A percentile compares a stretch with the other conserved stretches of the same genome.
Evolutionary conservation across 768 basidiomycete genomes (phyloP).

Genomic region (Lanmaoa pseudosensibilis): DNA sequence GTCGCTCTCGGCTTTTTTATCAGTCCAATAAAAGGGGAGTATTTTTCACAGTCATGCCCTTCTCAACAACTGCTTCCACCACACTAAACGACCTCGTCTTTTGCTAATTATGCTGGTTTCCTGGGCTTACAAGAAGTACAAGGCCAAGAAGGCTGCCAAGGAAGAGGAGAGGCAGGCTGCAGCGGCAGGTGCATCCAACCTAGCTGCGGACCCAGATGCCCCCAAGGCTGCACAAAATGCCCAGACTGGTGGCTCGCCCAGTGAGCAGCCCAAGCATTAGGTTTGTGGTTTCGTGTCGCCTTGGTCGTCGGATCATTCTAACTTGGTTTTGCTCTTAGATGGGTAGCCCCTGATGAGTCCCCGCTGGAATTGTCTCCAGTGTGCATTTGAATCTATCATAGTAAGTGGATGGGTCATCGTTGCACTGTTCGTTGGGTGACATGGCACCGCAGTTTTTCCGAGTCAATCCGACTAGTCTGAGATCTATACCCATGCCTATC

Average conservation of each 20-base stretch:
- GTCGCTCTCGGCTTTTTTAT: background rate
- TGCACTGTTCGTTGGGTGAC: slow-evolving; percentile 8
- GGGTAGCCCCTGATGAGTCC: background rate
- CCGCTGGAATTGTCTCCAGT: background rate
- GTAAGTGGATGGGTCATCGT: slow-evolving; percentile 8
- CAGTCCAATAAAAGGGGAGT: slow-evolving; percentile 8
- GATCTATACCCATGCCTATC: background rate
- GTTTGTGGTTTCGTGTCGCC: slow-evolving; percentile 7
- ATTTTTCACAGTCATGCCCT: background rate
- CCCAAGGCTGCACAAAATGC: background rate
- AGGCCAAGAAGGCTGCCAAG: slow-evolving; percentile 21
- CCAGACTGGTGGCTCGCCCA: background rate
- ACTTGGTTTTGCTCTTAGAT: background rate
- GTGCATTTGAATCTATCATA: background rate
- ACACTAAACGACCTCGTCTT: background rate
- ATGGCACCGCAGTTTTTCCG: background rate
- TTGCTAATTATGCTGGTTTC: slow-evolving; percentile 11
- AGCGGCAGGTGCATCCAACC: background rate
- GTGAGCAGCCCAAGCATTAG: slow-evolving; percentile 4
- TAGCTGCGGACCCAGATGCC: background rate
- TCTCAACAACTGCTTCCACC: background rate
- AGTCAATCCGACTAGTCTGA: background rate
- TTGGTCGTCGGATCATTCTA: background rate
- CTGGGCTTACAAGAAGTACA: slow-evolving; percentile 28
- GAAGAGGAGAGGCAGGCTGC: slow-evolving; percentile 13